Conservation (phyloP, 768 basidiomycete genomes). For the Atractiella rhizophila region DNA sequence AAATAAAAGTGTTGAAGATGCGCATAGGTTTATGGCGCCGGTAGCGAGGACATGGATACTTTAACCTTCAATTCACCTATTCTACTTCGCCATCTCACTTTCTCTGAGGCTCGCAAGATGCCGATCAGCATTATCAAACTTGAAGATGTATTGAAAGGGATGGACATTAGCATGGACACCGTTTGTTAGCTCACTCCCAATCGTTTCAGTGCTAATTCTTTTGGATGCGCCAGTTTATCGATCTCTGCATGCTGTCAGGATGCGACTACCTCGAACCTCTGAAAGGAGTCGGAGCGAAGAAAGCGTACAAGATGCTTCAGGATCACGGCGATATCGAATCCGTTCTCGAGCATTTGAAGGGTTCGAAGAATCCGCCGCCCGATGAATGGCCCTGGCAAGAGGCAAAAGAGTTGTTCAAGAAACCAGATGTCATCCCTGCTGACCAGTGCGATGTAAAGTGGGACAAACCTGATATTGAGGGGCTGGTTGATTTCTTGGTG, state of each 20-base stretch:
- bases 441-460: slow-evolving; percentile 81
- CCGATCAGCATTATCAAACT: slow-evolving; percentile 84
- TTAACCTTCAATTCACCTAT: slow-evolving; percentile 82
- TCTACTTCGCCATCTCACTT: slow-evolving; percentile 71
- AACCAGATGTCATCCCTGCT: slow-evolving; percentile 69
- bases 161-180: slow-evolving; percentile 69
- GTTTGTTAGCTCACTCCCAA: background rate
- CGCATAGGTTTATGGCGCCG: slow-evolving; percentile 86
- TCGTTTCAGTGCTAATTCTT: background rate
- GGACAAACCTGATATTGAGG: slow-evolving; percentile 76
- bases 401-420: slow-evolving; percentile 67
- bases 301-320: slow-evolving; percentile 68
- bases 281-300: slow-evolving; percentile 85
- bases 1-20: no score
- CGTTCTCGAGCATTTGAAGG: slow-evolving; percentile 39
- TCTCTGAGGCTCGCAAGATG: slow-evolving; percentile 89
- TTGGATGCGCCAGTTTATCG: slow-evolving; percentile 44
- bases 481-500: slow-evolving; percentile 76
- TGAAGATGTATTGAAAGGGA: slow-evolving; percentile 53
- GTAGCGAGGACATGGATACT: slow-evolving; percentile 99
- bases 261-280: slow-evolving; percentile 99
- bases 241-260: slow-evolving; percentile 82
- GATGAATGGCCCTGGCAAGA: slow-evolving; percentile 95
- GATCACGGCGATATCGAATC: slow-evolving; percentile 48
- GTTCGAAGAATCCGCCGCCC: slow-evolving; percentile 41